Evolutionary conservation across 2,329 filamentous ascomycete genomes (phyloP).

Genomic region (Curvularia hawaiiensis): DNA sequence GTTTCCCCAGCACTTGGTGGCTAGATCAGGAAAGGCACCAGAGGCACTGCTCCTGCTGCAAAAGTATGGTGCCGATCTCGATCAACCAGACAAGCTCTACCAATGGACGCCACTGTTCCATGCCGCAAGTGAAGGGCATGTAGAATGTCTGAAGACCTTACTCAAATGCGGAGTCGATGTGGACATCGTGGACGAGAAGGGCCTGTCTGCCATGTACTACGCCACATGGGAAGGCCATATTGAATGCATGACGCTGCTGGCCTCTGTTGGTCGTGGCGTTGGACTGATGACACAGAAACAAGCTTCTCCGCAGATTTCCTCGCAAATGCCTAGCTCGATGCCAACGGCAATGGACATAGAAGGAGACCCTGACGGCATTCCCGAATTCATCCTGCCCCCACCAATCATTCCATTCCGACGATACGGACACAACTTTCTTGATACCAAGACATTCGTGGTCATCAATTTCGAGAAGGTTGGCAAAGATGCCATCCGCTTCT

Average conservation of each 20-base stretch:
- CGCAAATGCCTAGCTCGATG: slow-evolving; percentile 44
- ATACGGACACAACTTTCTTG: slow-evolving; percentile 98
- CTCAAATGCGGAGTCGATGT: slow-evolving; percentile 79
- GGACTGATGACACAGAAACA: slow-evolving; percentile 41
- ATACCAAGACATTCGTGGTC: slow-evolving; percentile 95
- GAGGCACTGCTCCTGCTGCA: slow-evolving; percentile 80
- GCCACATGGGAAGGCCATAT: slow-evolving; percentile 97
- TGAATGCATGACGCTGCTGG: slow-evolving; percentile 89
- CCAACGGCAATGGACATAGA: slow-evolving; percentile 60
- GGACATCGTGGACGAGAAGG: slow-evolving; percentile 87
- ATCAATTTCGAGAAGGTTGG: slow-evolving; percentile 82
- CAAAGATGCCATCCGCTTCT: slow-evolving; percentile 84
- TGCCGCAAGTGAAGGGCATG: slow-evolving; percentile 93
- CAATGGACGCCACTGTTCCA: slow-evolving; percentile 98
- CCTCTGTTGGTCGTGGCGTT: slow-evolving; percentile 54
- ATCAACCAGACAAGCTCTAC: slow-evolving; percentile 94
- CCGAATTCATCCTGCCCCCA: slow-evolving; percentile 86
- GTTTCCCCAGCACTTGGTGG: slow-evolving; percentile 96
- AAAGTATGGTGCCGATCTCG: slow-evolving; percentile 83
- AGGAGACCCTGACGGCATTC: slow-evolving; percentile 85
- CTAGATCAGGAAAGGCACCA: slow-evolving; percentile 82
- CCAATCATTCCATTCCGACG: slow-evolving; percentile 93
- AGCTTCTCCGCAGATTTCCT: slow-evolving; percentile 50
- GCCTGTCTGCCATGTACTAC: slow-evolving; percentile 94
- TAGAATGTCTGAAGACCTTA: slow-evolving; percentile 82